These are phyloP conservation scores for Neurospora tetrasperma DNA, from an alignment of 495 filamentous ascomycete species.

Conservation along the genomic window DNA sequence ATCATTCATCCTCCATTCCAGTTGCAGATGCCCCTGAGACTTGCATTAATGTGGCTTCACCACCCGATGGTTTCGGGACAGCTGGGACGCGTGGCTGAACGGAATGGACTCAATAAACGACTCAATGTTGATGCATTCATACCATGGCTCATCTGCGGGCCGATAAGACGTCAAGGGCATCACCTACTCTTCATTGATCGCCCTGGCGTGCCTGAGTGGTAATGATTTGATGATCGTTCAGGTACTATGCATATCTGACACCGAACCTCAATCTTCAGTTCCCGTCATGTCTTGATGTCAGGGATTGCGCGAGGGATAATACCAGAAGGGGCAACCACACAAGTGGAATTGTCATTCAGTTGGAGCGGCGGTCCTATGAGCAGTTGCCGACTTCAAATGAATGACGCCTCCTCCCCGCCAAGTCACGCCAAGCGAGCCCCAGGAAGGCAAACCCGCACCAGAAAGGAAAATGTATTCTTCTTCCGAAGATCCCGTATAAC, in stretches of 20 bases:
- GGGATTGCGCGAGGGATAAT: background rate
- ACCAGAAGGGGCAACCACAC: background rate
- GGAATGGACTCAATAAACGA: background rate
- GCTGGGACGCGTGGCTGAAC: background rate
- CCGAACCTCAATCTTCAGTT: background rate
- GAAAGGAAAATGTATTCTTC: background rate
- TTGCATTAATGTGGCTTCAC: background rate
- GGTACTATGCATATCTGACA: background rate
- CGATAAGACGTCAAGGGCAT: background rate
- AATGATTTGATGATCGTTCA: background rate
- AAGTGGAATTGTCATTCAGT: background rate
- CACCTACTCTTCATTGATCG: background rate
- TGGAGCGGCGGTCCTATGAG: background rate
- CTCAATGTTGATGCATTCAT: background rate
- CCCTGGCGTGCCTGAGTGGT: background rate
- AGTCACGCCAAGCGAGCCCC: background rate
- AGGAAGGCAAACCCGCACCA: background rate
- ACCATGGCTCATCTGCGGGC: background rate
- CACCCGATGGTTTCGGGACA: background rate
- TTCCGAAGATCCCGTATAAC: background rate
- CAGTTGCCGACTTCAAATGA: background rate
- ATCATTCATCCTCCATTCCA: background rate
- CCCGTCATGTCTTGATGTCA: background rate
- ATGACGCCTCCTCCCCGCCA: background rate
- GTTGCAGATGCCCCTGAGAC: background rate